Conservation (phyloP, 1,284 basidiomycete species). For the Sanghuangporus weigelae region DNA sequence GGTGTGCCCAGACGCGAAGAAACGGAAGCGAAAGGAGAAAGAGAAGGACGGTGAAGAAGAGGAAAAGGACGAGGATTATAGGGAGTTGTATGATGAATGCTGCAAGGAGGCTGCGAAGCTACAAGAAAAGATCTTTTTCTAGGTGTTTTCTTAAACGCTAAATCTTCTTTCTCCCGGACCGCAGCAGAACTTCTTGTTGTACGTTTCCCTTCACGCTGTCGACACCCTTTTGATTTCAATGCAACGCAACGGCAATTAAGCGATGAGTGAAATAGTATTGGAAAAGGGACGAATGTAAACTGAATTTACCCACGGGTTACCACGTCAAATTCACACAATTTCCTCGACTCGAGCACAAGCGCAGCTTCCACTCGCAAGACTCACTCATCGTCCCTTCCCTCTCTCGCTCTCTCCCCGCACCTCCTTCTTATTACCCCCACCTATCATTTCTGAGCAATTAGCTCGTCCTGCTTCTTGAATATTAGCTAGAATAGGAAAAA, state of each 20-base stretch:
- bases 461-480: not conserved
- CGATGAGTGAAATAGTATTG: too few relatives aligned
- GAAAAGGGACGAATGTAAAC: not conserved
- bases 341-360: not conserved
- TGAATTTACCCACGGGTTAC: slow-evolving; percentile 23
- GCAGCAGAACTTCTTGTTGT: too few relatives aligned
- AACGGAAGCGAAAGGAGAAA: slow-evolving; percentile 58
- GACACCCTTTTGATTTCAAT: too few relatives aligned
- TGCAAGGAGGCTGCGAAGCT: slow-evolving; percentile 81
- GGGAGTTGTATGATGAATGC: slow-evolving; percentile 81
- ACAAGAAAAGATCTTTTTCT: slow-evolving; percentile 68
- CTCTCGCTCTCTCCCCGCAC: not conserved
- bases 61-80: slow-evolving; percentile 76
- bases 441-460: not conserved
- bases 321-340: slow-evolving; percentile 13
- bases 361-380: not conserved
- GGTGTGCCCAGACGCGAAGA: slow-evolving; percentile 78
- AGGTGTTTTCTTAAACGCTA: slow-evolving; percentile 19
- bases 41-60: slow-evolving; percentile 56
- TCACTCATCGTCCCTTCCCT: not conserved
- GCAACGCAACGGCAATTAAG: too few relatives aligned
- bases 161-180: not conserved
- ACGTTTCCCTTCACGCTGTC: too few relatives aligned
- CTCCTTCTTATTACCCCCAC: not conserved
- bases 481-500: not conserved